Conservation (phyloP, 495 filamentous ascomycete genomes). For the Penicillium herquei region DNA sequence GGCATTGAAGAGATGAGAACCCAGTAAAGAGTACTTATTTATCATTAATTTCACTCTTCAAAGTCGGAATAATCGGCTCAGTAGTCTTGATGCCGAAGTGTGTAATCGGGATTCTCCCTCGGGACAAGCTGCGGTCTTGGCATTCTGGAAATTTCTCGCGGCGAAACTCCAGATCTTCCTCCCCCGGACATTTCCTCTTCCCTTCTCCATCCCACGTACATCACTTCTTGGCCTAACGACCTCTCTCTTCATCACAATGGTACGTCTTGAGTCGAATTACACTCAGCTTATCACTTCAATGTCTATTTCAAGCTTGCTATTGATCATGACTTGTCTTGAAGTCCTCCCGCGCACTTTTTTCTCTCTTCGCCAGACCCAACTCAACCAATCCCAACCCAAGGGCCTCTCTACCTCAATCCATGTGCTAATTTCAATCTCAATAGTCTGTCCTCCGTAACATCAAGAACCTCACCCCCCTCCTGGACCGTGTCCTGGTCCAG, state of each 20-base stretch:
- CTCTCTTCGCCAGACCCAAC: constrained; percentile 8
- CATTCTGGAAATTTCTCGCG: constrained; percentile 57
- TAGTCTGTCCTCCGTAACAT: constrained; percentile 82
- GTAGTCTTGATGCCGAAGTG: background rate
- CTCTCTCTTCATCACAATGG: constrained; percentile 24
- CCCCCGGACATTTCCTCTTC: constrained; percentile 32
- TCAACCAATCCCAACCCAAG: background rate
- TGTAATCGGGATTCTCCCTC: constrained; percentile 28
- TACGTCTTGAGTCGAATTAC: constrained; percentile 7
- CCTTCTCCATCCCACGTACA: constrained; percentile 31
- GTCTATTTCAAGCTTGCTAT: background rate
- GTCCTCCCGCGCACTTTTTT: constrained; percentile 9
- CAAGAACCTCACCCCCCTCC: constrained; percentile 90
- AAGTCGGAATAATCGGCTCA: too few relatives aligned
- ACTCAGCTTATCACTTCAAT: background rate
- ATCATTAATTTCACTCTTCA: too few relatives aligned
- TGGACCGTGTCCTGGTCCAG: constrained; percentile 98
- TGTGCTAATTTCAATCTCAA: constrained; percentile 4
- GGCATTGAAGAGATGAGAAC: too few relatives aligned
- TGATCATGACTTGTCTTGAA: constrained; percentile 1
- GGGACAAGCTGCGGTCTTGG: constrained; percentile 46
- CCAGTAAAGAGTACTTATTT: too few relatives aligned
- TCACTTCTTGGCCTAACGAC: constrained; percentile 30
- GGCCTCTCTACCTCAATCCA: background rate
- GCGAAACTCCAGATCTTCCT: constrained; percentile 39